Evolutionary conservation across 2,329 filamentous ascomycete species (phyloP).

Genomic region (Fusarium pseudoanthophilum): DNA sequence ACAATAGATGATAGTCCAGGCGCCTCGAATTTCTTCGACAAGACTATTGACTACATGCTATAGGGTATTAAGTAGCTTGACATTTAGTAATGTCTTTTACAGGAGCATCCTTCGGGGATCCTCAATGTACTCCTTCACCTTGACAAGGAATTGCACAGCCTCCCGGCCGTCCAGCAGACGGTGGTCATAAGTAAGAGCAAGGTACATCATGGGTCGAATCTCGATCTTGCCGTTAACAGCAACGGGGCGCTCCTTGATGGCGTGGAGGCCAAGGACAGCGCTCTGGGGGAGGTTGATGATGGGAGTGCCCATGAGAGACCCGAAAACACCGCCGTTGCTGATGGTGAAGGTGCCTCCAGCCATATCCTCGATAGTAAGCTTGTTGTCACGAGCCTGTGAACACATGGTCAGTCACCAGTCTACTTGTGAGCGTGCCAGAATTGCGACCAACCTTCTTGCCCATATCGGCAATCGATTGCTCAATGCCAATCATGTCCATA

Average conservation of each 20-base stretch:
- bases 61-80: constrained; percentile 31
- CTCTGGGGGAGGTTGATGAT: constrained; percentile 98
- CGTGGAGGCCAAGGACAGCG: constrained; percentile 90
- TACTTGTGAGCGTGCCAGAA: not conserved
- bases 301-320: constrained; percentile 95
- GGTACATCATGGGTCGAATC: constrained; percentile 99
- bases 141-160: constrained; percentile 94
- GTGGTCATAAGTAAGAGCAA: constrained; percentile 97
- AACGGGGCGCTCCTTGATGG: constrained; percentile 94
- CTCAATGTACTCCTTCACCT: constrained; percentile 98
- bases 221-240: constrained; percentile 94
- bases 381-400: constrained; percentile 82
- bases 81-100: constrained; percentile 44
- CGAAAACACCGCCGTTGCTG: constrained; percentile 96
- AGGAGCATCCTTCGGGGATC: constrained; percentile 93
- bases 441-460: constrained; percentile 81
- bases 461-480: constrained; percentile 90
- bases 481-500: constrained; percentile 88
- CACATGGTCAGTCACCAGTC: not conserved
- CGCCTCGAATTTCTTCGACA: not conserved
- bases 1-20: constrained; percentile 25
- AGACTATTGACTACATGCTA: constrained; percentile 15
- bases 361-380: constrained; percentile 99
- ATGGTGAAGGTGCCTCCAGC: constrained; percentile 98
- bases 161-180: constrained; percentile 94